Conservation (phyloP, 352 stramenopile genomes). For the Pythium insidiosum region DNA sequence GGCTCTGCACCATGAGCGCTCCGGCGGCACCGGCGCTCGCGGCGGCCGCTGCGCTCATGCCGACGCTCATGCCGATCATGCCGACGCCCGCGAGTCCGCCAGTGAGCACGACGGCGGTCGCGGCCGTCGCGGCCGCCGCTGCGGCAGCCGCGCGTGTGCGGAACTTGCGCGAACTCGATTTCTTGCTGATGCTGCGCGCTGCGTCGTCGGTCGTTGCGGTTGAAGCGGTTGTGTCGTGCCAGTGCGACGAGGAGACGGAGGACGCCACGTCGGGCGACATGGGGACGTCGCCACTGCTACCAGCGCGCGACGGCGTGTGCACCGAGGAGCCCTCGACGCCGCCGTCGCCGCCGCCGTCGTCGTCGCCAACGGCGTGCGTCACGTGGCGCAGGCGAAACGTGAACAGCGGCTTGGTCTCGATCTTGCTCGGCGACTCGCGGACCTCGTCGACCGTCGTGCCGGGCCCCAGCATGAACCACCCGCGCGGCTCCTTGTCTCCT, state of each 20-base stretch:
- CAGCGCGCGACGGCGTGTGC: no score
- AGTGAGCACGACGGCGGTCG: slow-evolving; percentile 71
- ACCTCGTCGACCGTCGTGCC: slow-evolving; percentile 82
- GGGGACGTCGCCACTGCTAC: no score
- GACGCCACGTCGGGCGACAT: slow-evolving; percentile 14
- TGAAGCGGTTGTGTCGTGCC: no score
- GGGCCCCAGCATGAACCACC: slow-evolving; percentile 72
- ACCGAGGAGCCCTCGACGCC: slow-evolving; percentile 26
- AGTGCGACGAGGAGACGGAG: no score
- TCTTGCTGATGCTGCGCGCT: slow-evolving; percentile 31
- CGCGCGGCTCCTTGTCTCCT: slow-evolving; percentile 73
- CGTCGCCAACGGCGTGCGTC: no score
- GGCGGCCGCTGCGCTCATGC: slow-evolving; percentile 67
- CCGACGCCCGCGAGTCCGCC: slow-evolving; percentile 68
- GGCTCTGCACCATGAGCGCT: slow-evolving; percentile 62
- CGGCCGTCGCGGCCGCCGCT: slow-evolving; percentile 61
- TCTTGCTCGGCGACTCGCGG: slow-evolving; percentile 77
- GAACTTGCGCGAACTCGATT: slow-evolving; percentile 42
- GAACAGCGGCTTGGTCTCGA: slow-evolving; percentile 83
- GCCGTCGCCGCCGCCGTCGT: slow-evolving; percentile 38
- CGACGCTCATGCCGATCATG: slow-evolving; percentile 75
- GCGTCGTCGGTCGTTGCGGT: slow-evolving; percentile 41
- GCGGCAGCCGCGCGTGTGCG: slow-evolving; percentile 53
- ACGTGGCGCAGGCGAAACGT: slow-evolving; percentile 74
- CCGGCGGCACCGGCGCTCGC: slow-evolving; percentile 64